Evolutionary conservation across 495 filamentous ascomycete genomes (phyloP), one percentile per base, ranked within the genome.

Genomic region (Neurospora sp.): DNA sequence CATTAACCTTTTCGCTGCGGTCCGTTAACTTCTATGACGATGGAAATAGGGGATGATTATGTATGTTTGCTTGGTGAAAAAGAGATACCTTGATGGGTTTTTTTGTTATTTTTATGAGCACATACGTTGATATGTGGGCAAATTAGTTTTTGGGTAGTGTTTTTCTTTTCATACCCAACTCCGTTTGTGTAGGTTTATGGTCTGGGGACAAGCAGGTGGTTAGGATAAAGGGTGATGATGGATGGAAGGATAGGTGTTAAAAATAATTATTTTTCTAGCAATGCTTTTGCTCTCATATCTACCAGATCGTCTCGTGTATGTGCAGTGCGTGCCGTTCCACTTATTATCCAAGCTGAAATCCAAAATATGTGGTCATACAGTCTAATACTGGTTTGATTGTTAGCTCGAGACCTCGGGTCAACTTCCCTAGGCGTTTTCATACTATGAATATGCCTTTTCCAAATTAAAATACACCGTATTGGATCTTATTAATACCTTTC

Each of bases 1-100:
- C 70, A 82, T 77, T 12, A 79, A 54, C 77, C 80, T 59, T 80
- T 74, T 23, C 69, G 69, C 27, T 72, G 75, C 31, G 70, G 76
- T 75, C 77, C 42, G 20, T 75, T 76, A 59, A 72, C 72, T 70
- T 39, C 74, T 73, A n/a, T 79, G 69, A n/a, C n/a, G 77, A 80
- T 41, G 74, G 35, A 14, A 69, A 79, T 70, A 71, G 54, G 27
- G 54, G 54, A 16, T 35, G 23, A 35, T 62, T 18, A 54, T 54
- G n/a, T 48, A 62, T 35, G 23, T 62, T 14, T 62, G 54, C 27
- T 62, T 62, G 23, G 27, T 62, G 54, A 31, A 35, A 62, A 62
- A 35, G 12, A 31, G 12, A 35, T 62, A 31, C 27, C 27, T 62
- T 18, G 27, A 62, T 62, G 54, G 23, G 6, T 16, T 35, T 16